These are phyloP conservation scores for Aureobasidium zeae DNA, from an alignment of 2,329 filamentous ascomycete species.

Conservation along the genomic window DNA sequence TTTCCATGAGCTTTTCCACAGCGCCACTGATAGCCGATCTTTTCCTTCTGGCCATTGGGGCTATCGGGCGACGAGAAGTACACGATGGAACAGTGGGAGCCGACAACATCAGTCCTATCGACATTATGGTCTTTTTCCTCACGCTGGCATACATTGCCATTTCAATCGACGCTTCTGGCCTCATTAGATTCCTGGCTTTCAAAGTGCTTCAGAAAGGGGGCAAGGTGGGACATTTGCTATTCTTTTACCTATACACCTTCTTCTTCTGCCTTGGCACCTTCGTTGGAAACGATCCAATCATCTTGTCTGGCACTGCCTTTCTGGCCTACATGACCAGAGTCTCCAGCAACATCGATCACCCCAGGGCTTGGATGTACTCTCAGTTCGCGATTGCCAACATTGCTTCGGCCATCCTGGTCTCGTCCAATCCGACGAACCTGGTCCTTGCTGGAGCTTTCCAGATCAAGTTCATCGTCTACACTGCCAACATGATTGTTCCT, in stretches of 20 bases:
- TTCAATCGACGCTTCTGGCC: conserved; percentile 64
- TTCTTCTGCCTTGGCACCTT: conserved; percentile 60
- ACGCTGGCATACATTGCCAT: conserved; percentile 68
- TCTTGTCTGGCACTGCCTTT: conserved; percentile 64
- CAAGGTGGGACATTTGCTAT: conserved; percentile 56
- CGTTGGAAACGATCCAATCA: conserved; percentile 68
- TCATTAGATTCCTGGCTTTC: conserved; percentile 62
- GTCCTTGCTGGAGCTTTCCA: conserved; percentile 63
- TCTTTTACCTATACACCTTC: conserved; percentile 64
- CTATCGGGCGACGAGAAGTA: conserved; percentile 59
- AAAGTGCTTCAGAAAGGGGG: conserved; percentile 60
- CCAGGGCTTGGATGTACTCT: conserved; percentile 62
- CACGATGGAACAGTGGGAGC: conserved; percentile 59
- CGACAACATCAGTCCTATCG: conserved; percentile 57
- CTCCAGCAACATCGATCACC: conserved; percentile 61
- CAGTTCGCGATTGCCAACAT: conserved; percentile 68
- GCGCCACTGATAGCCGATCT: conserved; percentile 62
- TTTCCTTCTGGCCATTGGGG: conserved; percentile 59
- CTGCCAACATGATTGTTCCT: conserved; percentile 68
- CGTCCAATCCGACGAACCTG: conserved; percentile 68
- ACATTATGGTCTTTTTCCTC: conserved; percentile 68
- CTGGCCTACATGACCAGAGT: conserved; percentile 69
- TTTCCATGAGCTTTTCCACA: conserved; percentile 63
- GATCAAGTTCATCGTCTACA: conserved; percentile 64
- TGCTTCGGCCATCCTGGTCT: conserved; percentile 65